A percentile compares a stretch with the other conserved stretches of the same genome.
phyloP scores from a whole-genome alignment of 2,329 filamentous ascomycete genomes.

The Xylariaceae sp. region DNA sequence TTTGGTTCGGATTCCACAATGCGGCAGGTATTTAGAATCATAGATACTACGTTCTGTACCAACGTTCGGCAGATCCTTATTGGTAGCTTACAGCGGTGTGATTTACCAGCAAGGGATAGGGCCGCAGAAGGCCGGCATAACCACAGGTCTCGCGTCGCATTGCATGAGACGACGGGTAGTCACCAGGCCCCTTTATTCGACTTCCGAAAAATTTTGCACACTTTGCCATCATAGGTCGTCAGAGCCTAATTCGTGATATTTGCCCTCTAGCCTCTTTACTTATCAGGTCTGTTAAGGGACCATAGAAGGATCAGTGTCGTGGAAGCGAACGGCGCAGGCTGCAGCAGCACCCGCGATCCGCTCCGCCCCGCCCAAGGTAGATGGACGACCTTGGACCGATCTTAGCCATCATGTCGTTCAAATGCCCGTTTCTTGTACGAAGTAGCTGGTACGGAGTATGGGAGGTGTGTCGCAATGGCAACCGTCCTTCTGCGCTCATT shows the following conservation, averaged over 20 bases:
- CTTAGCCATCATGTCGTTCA: too few species aligned
- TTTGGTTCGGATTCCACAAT: background rate
- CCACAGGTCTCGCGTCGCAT: constrained; percentile 10
- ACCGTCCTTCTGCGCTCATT: background rate
- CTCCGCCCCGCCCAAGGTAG: background rate
- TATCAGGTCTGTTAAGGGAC: too few species aligned
- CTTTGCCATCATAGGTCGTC: background rate
- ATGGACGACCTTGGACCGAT: too few species aligned
- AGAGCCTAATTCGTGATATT: too few species aligned
- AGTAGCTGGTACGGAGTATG: too few species aligned
- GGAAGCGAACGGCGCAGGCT: background rate
- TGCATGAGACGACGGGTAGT: constrained; percentile 1
- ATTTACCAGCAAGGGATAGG: background rate
- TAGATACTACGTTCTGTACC: constrained; percentile 2
- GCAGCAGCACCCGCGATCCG: background rate
- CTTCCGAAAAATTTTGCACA: background rate
- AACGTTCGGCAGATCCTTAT: constrained; percentile 1
- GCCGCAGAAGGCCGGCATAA: background rate
- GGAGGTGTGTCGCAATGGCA: background rate
- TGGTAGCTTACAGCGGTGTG: background rate
- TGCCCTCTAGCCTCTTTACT: too few species aligned
- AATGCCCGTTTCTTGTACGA: too few species aligned
- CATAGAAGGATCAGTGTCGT: background rate
- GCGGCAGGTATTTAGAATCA: background rate
- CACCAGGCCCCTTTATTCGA: constrained; percentile 2